Percentiles rank a stretch among this genome's conserved stretches.
Conservation (phyloP, 73 alveolate species). For the Symbiodinium natans region DNA sequence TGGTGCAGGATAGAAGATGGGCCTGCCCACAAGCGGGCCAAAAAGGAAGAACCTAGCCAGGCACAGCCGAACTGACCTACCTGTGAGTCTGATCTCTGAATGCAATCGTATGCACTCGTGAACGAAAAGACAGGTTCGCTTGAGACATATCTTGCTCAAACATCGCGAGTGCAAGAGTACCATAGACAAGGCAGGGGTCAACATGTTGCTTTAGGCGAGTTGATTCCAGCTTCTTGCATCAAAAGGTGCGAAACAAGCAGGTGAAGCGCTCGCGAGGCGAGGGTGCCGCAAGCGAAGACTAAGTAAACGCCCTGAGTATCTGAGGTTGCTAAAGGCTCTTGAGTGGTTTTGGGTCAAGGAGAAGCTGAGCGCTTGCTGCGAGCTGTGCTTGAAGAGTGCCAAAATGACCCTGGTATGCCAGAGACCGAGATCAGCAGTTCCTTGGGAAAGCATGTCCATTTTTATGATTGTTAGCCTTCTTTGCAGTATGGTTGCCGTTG, state of each 20-base stretch:
- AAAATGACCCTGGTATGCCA: slow-evolving; percentile 36
- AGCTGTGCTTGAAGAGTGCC: slow-evolving; percentile 76
- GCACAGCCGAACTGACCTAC: neutral
- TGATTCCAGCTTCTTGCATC: neutral
- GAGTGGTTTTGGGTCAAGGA: too few species aligned
- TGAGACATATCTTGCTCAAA: slow-evolving; percentile 68
- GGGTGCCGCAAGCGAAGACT: neutral
- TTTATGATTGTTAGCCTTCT: neutral
- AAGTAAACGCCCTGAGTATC: too few species aligned
- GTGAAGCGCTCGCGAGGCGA: slow-evolving; percentile 78
- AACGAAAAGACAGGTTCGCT: slow-evolving; percentile 12
- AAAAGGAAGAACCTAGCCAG: slow-evolving; percentile 82
- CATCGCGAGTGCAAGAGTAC: slow-evolving; percentile 88
- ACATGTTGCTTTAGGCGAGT: neutral
- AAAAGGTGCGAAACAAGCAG: slow-evolving; percentile 77
- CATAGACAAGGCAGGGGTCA: slow-evolving; percentile 38
- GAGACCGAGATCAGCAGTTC: neutral
- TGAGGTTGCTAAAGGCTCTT: too few species aligned
- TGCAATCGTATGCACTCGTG: neutral
- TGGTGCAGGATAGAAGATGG: slow-evolving; percentile 73
- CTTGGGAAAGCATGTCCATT: neutral
- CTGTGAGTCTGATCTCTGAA: neutral
- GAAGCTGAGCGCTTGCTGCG: slow-evolving; percentile 75
- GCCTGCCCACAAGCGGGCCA: slow-evolving; percentile 93
- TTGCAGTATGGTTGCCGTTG: neutral